Evolutionary conservation across 495 filamentous ascomycete species (phyloP).

Genomic region (Sordaria brevicollis): DNA sequence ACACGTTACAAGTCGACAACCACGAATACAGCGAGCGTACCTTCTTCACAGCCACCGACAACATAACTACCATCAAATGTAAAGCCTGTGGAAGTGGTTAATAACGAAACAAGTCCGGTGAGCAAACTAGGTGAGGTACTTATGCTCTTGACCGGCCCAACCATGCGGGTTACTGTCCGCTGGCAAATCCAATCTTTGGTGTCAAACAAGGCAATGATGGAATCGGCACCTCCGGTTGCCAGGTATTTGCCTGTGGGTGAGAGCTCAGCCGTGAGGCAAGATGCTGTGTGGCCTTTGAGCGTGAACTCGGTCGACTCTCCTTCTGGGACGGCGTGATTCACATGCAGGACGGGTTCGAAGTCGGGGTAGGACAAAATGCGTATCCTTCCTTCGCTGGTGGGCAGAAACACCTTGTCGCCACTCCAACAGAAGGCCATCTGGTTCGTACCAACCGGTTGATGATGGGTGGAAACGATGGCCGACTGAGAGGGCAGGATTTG

Average conservation of each 20-base stretch:
- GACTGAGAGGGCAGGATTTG: constrained; percentile 47
- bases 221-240: constrained; percentile 82
- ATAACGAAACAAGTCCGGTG: constrained; percentile 5
- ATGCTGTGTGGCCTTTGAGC: constrained; percentile 74
- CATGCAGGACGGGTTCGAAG: constrained; percentile 35
- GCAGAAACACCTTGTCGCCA: constrained; percentile 63
- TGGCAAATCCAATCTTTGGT: constrained; percentile 86
- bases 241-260: constrained; percentile 71
- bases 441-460: constrained; percentile 68
- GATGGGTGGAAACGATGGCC: constrained; percentile 48
- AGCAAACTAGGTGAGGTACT: constrained; percentile 30
- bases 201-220: constrained; percentile 83
- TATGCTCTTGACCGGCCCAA: constrained; percentile 72
- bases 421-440: constrained; percentile 73
- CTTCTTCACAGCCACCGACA: constrained; percentile 76
- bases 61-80: constrained; percentile 86
- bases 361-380: constrained; percentile 69
- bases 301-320: constrained; percentile 40
- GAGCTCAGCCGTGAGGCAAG: constrained; percentile 60
- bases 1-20: not conserved
- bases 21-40: constrained; percentile 23
- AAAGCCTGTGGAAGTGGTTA: constrained; percentile 41
- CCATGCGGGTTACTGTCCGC: constrained; percentile 64
- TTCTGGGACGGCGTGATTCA: constrained; percentile 24
- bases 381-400: constrained; percentile 72